These are phyloP conservation scores for Sapria himalayana DNA, from an alignment of 345 rosid genomes.

Conservation along the genomic window DNA sequence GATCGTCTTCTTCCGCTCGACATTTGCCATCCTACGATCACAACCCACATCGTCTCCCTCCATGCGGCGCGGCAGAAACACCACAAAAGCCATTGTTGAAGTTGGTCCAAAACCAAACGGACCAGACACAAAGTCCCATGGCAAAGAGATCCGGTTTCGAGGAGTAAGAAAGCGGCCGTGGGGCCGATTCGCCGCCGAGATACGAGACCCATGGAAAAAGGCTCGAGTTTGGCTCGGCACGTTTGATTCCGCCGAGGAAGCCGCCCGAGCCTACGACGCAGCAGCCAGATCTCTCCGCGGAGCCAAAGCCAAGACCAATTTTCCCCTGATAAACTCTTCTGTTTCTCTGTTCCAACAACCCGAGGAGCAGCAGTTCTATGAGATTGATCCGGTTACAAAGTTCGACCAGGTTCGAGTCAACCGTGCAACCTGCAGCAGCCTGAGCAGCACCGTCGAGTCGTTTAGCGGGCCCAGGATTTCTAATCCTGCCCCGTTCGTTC, in stretches of 20 bases:
- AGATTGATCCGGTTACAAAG: too few relatives aligned
- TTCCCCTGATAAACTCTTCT: conserved; percentile 3
- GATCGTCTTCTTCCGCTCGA: neutral
- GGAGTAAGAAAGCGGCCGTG: conserved; percentile 22
- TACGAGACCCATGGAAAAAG: conserved; percentile 20
- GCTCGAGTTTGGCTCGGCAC: conserved; percentile 21
- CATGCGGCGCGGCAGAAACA: conserved; percentile 10
- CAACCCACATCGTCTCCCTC: neutral
- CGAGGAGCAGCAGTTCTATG: neutral
- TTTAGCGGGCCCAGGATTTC: conserved; percentile 14
- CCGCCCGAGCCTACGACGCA: conserved; percentile 18
- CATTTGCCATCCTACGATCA: neutral
- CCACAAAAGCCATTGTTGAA: conserved; percentile 2
- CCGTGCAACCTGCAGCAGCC: conserved; percentile 14
- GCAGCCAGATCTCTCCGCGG: conserved; percentile 19
- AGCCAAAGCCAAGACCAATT: conserved; percentile 20
- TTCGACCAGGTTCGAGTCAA: conserved; percentile 8
- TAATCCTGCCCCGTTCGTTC: conserved; percentile 2
- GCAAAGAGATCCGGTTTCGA: conserved; percentile 8
- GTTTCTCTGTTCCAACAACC: neutral
- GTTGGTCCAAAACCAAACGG: neutral
- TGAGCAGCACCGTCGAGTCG: conserved; percentile 26
- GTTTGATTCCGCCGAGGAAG: conserved; percentile 19
- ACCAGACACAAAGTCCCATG: neutral
- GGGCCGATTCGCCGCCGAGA: conserved; percentile 23